Percentiles rank a stretch among this genome's conserved stretches.
Evolutionary conservation across 1,284 basidiomycete species (phyloP).

Genomic region (Cryptococcus sp.): DNA sequence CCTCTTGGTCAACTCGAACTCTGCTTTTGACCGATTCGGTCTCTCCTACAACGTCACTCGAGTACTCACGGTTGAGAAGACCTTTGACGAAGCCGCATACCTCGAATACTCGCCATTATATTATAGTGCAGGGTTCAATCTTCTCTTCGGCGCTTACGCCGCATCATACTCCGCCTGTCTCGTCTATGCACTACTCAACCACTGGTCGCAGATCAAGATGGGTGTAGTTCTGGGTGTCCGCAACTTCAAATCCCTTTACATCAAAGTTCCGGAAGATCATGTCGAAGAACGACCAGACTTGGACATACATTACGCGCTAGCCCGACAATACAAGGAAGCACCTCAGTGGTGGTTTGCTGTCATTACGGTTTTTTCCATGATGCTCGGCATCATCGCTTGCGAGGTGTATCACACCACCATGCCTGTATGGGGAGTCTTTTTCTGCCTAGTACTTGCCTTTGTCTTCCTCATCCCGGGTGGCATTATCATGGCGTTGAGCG

Average conservation of each 20-base stretch:
- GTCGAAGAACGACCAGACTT: slow-evolving; percentile 3
- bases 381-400: slow-evolving; percentile 47
- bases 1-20: slow-evolving; percentile 18
- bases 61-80: slow-evolving; percentile 26
- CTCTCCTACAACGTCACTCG: slow-evolving; percentile 34
- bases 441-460: slow-evolving; percentile 52
- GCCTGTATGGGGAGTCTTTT: slow-evolving; percentile 61
- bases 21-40: slow-evolving; percentile 17
- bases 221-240: slow-evolving; percentile 1
- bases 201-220: slow-evolving; percentile 12
- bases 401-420: slow-evolving; percentile 63
- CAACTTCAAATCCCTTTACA: background rate
- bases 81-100: slow-evolving; percentile 28
- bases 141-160: slow-evolving; percentile 10
- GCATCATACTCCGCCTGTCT: slow-evolving; percentile 15
- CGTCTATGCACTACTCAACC: slow-evolving; percentile 10
- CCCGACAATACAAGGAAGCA: slow-evolving; percentile 75
- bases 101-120: slow-evolving; percentile 24
- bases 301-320: slow-evolving; percentile 55
- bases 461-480: slow-evolving; percentile 59
- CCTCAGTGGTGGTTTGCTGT: slow-evolving; percentile 75
- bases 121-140: slow-evolving; percentile 16
- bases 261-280: slow-evolving; percentile 3
- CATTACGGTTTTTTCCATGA: slow-evolving; percentile 61
- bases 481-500: slow-evolving; percentile 60